A percentile compares a stretch with the other conserved stretches of the same genome.
phyloP scores from a whole-genome alignment of 2,329 filamentous ascomycete genomes.

The Phaeosphaeria sp. region DNA sequence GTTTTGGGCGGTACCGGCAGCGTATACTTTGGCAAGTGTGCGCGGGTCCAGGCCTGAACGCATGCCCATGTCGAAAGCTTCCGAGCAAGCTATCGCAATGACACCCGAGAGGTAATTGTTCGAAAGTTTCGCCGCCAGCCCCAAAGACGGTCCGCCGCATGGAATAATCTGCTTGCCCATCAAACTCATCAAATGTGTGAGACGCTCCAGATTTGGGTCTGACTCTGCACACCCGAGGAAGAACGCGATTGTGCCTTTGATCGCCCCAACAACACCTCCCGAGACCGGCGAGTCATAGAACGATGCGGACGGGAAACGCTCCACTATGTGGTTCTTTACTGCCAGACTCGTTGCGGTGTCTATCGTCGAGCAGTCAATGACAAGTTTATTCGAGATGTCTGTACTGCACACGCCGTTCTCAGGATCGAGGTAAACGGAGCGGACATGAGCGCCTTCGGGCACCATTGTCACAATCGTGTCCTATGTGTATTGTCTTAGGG shows the following conservation, averaged over 20 bases:
- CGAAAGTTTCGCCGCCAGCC: conserved; percentile 65
- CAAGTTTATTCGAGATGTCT: conserved; percentile 52
- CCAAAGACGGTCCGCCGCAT: conserved; percentile 63
- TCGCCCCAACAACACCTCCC: conserved; percentile 60
- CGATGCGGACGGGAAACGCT: conserved; percentile 48
- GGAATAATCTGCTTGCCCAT: conserved; percentile 64
- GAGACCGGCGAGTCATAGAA: conserved; percentile 64
- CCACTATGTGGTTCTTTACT: conserved; percentile 50
- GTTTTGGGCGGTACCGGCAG: conserved; percentile 60
- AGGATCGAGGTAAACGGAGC: conserved; percentile 57
- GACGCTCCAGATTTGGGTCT: conserved; percentile 52
- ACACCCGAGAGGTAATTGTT: conserved; percentile 68
- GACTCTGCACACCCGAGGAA: conserved; percentile 60
- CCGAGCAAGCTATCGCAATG: conserved; percentile 64
- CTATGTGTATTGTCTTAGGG: conserved; percentile 32
- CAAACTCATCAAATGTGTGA: conserved; percentile 54
- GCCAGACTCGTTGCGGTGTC: conserved; percentile 59
- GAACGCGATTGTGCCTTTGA: conserved; percentile 60
- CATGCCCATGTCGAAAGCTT: conserved; percentile 68
- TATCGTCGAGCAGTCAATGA: conserved; percentile 64
- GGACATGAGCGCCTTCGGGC: conserved; percentile 60
- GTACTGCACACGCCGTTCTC: conserved; percentile 52
- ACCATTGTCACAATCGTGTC: conserved; percentile 62
- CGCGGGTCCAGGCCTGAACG: conserved; percentile 62
- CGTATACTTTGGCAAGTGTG: conserved; percentile 60